Conservation (phyloP, 106 monocot species). For the Dendrobium catenatum region DNA sequence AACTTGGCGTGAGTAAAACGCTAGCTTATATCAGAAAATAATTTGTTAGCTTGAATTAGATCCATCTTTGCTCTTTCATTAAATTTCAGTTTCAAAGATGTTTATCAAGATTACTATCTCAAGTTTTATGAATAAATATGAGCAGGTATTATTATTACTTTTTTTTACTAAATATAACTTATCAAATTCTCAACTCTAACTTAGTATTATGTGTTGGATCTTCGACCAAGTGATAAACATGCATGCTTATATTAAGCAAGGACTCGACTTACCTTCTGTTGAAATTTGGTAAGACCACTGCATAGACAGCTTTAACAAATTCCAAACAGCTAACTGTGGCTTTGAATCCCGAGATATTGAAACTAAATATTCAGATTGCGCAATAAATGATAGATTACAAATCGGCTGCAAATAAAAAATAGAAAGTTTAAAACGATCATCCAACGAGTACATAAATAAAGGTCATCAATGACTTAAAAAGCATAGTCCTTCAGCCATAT, state of each 20-base stretch:
- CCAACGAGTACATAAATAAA: not conserved
- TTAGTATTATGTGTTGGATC: not conserved
- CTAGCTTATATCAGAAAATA: too few species aligned
- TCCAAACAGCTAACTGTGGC: conserved; percentile 73
- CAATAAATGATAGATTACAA: conserved; percentile 54
- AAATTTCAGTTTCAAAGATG: not conserved
- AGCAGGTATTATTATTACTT: not conserved
- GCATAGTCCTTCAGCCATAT: not conserved
- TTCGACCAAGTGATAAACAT: not conserved
- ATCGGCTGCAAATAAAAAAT: conserved; percentile 55
- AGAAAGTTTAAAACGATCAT: not conserved
- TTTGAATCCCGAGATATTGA: conserved; percentile 44
- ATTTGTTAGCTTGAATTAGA: not conserved
- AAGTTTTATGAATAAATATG: not conserved
- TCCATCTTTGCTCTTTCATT: not conserved
- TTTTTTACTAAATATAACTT: not conserved
- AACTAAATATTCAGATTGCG: conserved; percentile 61
- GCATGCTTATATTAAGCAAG: not conserved
- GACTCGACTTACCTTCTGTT: conserved; percentile 51
- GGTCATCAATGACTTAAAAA: not conserved
- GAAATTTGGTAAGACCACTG: conserved; percentile 80
- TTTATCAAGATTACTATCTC: not conserved
- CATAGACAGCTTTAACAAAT: conserved; percentile 56
- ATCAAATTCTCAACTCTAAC: not conserved
- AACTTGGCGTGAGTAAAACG: too few species aligned